Evolutionary conservation across 805 yeast genomes (phyloP).

Genomic region (Metschnikowia cubensis): DNA sequence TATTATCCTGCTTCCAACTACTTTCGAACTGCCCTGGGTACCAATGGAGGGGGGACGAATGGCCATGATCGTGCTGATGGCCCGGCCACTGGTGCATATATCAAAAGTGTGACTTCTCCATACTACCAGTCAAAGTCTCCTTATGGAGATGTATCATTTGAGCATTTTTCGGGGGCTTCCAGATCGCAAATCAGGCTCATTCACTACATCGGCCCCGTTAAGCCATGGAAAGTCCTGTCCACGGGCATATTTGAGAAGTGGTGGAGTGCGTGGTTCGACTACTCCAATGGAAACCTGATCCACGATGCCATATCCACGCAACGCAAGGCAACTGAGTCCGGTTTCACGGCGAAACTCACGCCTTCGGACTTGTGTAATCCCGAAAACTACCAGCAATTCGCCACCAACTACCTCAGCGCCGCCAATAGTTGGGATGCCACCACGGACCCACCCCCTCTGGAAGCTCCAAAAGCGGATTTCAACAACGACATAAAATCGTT

Average conservation of each 20-base stretch:
- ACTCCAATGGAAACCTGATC: slow-evolving; percentile 25
- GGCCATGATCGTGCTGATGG: background rate
- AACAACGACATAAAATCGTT: slow-evolving; percentile 17
- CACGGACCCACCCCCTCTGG: slow-evolving; percentile 37
- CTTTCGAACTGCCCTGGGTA: slow-evolving; percentile 27
- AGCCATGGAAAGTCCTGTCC: slow-evolving; percentile 47
- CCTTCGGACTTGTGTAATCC: slow-evolving; percentile 31
- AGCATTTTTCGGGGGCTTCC: slow-evolving; percentile 6
- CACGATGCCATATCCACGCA: slow-evolving; percentile 15
- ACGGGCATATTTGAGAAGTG: slow-evolving; percentile 26
- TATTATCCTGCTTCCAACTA: slow-evolving; percentile 64
- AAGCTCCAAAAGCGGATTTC: slow-evolving; percentile 8
- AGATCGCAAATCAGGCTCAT: slow-evolving; percentile 43
- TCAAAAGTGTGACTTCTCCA: background rate
- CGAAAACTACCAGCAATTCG: slow-evolving; percentile 24
- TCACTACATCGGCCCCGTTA: slow-evolving; percentile 64
- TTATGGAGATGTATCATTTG: slow-evolving; percentile 6
- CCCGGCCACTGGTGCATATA: background rate
- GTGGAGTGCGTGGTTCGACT: slow-evolving; percentile 38
- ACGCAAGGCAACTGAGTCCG: background rate
- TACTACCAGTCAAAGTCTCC: slow-evolving; percentile 2
- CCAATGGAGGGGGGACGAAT: background rate
- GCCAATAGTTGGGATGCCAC: slow-evolving; percentile 41
- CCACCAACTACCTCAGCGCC: slow-evolving; percentile 1
- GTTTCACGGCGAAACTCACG: slow-evolving; percentile 1